These are phyloP conservation scores for Colletotrichum cuscutae DNA, from an alignment of 2,329 filamentous ascomycete genomes.

Conservation along the genomic window DNA sequence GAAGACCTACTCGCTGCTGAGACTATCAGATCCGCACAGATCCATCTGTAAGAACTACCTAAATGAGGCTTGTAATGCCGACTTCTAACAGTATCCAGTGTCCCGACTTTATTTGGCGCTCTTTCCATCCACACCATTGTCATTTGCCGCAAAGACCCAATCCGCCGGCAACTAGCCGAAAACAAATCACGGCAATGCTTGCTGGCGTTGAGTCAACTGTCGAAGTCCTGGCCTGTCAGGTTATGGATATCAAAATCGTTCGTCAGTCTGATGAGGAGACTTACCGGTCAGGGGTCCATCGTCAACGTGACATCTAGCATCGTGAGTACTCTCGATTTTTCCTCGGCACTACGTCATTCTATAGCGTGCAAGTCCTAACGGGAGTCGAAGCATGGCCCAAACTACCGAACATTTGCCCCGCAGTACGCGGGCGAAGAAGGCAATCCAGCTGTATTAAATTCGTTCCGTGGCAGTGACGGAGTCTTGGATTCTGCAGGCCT, in stretches of 20 bases:
- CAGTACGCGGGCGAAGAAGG: background rate
- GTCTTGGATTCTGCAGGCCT: background rate
- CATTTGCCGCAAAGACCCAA: slow-evolving; percentile 7
- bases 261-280: slow-evolving; percentile 13
- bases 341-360: background rate
- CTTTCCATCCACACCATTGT: slow-evolving; percentile 17
- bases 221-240: slow-evolving; percentile 22
- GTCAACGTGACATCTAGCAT: slow-evolving; percentile 8
- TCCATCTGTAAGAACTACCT: background rate
- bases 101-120: slow-evolving; percentile 21
- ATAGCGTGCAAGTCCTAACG: background rate
- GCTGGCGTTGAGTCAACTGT: slow-evolving; percentile 9
- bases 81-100: background rate
- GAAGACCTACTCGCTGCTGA: slow-evolving; percentile 15
- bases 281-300: slow-evolving; percentile 14
- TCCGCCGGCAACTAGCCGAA: slow-evolving; percentile 12
- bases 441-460: background rate
- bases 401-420: background rate
- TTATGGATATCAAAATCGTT: slow-evolving; percentile 16
- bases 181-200: slow-evolving; percentile 24
- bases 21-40: slow-evolving; percentile 1
- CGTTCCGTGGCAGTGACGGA: background rate
- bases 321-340: background rate
- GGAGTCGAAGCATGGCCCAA: background rate
- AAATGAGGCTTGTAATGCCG: background rate